These are phyloP conservation scores for Podila clonocystis DNA, from an alignment of 192 early-diverging fungal species.

Conservation along the genomic window DNA sequence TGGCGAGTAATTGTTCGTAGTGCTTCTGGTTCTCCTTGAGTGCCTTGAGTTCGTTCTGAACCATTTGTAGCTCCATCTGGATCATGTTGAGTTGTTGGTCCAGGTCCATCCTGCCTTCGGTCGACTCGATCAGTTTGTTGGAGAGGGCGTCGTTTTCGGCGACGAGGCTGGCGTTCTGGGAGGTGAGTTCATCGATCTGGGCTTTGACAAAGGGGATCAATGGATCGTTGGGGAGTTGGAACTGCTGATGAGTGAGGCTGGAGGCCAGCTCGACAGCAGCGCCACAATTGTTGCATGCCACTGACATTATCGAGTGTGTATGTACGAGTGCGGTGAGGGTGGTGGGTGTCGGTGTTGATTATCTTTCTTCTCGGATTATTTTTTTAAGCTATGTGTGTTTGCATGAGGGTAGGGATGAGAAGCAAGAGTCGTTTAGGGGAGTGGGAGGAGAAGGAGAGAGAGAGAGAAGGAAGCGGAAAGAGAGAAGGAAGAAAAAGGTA, in stretches of 20 bases:
- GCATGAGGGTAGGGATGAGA: not conserved
- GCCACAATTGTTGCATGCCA: slow-evolving; percentile 47
- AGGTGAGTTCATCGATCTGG: slow-evolving; percentile 43
- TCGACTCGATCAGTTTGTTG: slow-evolving; percentile 48
- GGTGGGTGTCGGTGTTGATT: not conserved
- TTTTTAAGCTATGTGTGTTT: not conserved
- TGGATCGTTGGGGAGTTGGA: slow-evolving; percentile 23
- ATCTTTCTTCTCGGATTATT: not conserved
- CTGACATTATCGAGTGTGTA: slow-evolving; percentile 22
- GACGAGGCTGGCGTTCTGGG: slow-evolving; percentile 41
- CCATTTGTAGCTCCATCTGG: slow-evolving; percentile 48
- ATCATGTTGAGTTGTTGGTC: slow-evolving; percentile 44
- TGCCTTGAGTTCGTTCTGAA: slow-evolving; percentile 33
- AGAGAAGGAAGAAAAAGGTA: not conserved
- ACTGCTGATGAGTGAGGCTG: slow-evolving; percentile 20
- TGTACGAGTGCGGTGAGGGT: not conserved
- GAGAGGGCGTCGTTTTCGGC: slow-evolving; percentile 50
- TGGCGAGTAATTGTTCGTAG: slow-evolving; percentile 36
- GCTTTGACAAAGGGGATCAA: slow-evolving; percentile 48
- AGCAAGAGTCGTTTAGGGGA: not conserved
- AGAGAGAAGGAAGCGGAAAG: not conserved
- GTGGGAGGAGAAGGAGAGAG: not conserved
- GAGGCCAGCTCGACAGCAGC: slow-evolving; percentile 32
- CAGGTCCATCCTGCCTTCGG: slow-evolving; percentile 45
- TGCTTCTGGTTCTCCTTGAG: slow-evolving; percentile 32